Evolutionary conservation across 352 stramenopile genomes (phyloP), one percentile per base, ranked within the genome.

Genomic region (Thalassiosira oceanica): DNA sequence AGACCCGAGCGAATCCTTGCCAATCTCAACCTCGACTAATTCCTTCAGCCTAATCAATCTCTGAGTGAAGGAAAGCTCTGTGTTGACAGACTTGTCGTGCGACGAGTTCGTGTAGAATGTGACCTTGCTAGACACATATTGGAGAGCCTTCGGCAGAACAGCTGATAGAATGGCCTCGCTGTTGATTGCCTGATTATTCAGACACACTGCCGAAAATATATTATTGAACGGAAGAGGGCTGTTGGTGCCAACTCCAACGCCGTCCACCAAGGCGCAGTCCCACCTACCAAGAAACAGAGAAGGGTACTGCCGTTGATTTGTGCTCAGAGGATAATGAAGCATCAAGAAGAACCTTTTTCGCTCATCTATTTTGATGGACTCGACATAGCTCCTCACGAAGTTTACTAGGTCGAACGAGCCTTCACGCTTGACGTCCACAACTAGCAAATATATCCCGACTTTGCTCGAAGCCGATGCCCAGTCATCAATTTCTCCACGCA

Each of bases 211-310:
- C 39, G 63, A n/a, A 31, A 78, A 64, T 0, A 75, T 23, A 37
- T 51, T 63, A 27, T 78, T 78, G 1, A 73, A 29, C 18, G 45
- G 37, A 46, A 18, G 37, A 46, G 31, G 21, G 3, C 24, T 20
- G n/a, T n/a, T 58, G 29, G 24, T 58, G 8, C 49, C 49, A 13
- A 33, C 46, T 46, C 62, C 61, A 60, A 70, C 68, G 18, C 55
- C 65, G 71, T 84, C 70, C 27, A 84, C 37, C 51, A 71, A 84
- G 0, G 23, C 45, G 33, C 53, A 72, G 23, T 74, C 15, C 74
- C 74, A 84, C n/a, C 62, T 50, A 15, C 61, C 74, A 20, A 71
- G 41, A 27, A 82, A 84, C 11, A 80, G 74, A 20, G 62, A 60
- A 39, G 74, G 65, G 29, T 82, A 84, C 29, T 13, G 60, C 51